Evolutionary conservation across 2,329 filamentous ascomycete genomes (phyloP), one percentile per base, ranked within the genome.

Genomic region (Aspergillus oerlinghausenensis): DNA sequence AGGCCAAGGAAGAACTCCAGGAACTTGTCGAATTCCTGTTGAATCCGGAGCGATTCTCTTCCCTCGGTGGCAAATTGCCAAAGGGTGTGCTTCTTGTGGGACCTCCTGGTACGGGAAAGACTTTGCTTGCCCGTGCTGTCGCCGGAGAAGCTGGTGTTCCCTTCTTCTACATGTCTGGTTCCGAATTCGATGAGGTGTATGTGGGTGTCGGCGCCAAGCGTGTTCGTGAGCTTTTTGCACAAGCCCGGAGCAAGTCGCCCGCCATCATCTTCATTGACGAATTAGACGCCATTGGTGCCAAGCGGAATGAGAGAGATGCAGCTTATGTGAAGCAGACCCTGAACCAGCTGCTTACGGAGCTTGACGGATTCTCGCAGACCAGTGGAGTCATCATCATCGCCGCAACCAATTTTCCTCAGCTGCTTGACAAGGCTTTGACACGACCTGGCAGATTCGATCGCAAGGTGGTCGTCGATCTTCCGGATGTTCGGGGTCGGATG

Each of bases 151-250:
- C 94, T 54, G 94, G 93, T 55, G 94, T 99, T 19, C 94, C 94
- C 1, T 99, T 99, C 82, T 99, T 97, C 82, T 99, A 97, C 82
- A 97, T 99, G 93, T 99, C 94, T 69, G 94, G 94, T 51, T 96
- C 91, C 57, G 94, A 99, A 73, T 99, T 99, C 70, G 94, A 99
- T 69, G 94, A 99, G 75, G 88, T 99, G 52, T 99, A 97, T 69
- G 95, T 99, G 38, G 94, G 94, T 70, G 94, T 99, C 54, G 92
- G 92, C 70, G 92, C 92, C 49, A 96, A 99, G 81, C 89, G 94
- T 69, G 93, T 99, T 50, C 90, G 94, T 57, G 94, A 97, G 60
- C 83, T 96, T n/a, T 96, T 96, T 73, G 78, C 81, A 49, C 86
- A 89, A 55, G 93, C 93, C 62, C 90, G 92, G 64, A 75, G 81